Percentiles rank a stretch among this genome's conserved stretches.
Evolutionary conservation across 2,329 filamentous ascomycete genomes (phyloP).

Genomic region (Phaeosphaeria sp.): DNA sequence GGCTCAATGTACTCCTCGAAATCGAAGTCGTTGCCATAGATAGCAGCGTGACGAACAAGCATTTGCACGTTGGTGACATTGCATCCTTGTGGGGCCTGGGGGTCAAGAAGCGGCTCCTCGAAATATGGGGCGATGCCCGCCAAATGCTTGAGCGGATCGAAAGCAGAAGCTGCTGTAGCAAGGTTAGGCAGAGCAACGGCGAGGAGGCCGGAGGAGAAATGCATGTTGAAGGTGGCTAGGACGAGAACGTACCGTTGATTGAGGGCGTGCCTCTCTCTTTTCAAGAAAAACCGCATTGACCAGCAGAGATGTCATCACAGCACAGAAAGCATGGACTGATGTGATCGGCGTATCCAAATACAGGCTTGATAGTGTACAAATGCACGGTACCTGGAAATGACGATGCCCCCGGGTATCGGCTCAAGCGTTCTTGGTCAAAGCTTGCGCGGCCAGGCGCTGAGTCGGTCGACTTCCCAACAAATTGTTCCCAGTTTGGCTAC

Average conservation of each 20-base stretch:
- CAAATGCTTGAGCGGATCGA: slow-evolving; percentile 58
- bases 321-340: background rate
- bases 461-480: background rate
- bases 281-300: background rate
- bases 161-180: slow-evolving; percentile 46
- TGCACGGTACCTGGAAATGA: slow-evolving; percentile 2
- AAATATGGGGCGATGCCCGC: slow-evolving; percentile 60
- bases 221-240: slow-evolving; percentile 10
- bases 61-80: slow-evolving; percentile 53
- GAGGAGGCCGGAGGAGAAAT: slow-evolving; percentile 26
- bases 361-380: background rate
- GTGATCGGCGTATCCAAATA: background rate
- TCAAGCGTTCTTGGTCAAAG: slow-evolving; percentile 1
- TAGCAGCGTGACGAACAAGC: slow-evolving; percentile 58
- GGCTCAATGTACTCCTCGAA: slow-evolving; percentile 60
- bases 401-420: background rate
- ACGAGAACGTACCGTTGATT: slow-evolving; percentile 11
- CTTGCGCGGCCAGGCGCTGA: background rate
- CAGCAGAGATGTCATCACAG: slow-evolving; percentile 5
- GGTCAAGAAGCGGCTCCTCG: slow-evolving; percentile 56
- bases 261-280: background rate
- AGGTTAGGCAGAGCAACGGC: slow-evolving; percentile 35
- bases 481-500: background rate
- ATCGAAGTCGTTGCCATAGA: slow-evolving; percentile 61
- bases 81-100: slow-evolving; percentile 58